Conservation (phyloP, 129 eudicot species). For the Flaveria robusta region DNA sequence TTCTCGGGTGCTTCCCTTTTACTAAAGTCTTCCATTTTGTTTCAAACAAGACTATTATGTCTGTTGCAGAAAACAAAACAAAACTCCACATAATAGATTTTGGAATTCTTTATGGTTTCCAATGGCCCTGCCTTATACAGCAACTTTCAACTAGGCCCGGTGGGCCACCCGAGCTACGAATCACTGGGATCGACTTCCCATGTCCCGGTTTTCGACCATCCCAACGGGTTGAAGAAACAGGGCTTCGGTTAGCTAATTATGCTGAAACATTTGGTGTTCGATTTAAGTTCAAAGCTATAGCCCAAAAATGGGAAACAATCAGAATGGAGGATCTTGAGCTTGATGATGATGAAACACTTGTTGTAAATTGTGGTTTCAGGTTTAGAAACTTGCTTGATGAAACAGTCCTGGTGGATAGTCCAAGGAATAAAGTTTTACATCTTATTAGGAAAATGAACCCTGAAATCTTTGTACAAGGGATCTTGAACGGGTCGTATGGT, state of each 20-base stretch:
- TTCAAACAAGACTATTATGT: constrained; percentile 59
- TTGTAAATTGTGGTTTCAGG: constrained; percentile 57
- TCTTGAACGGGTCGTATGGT: constrained; percentile 63
- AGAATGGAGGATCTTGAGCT: constrained; percentile 62
- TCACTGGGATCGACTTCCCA: constrained; percentile 80
- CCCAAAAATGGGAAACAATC: constrained; percentile 81
- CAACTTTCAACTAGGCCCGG: constrained; percentile 62
- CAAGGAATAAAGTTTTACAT: constrained; percentile 59
- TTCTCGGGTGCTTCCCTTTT: constrained; percentile 60
- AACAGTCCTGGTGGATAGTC: constrained; percentile 69
- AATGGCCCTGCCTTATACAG: constrained; percentile 73
- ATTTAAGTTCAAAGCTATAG: constrained; percentile 68
- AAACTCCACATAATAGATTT: constrained; percentile 71
- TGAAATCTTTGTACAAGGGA: constrained; percentile 58
- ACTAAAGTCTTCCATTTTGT: constrained; percentile 60
- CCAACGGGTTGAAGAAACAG: constrained; percentile 79
- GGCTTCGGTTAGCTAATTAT: constrained; percentile 63
- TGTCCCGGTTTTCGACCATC: constrained; percentile 78
- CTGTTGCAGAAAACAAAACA: constrained; percentile 45
- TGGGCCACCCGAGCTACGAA: constrained; percentile 74
- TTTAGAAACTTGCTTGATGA: constrained; percentile 70
- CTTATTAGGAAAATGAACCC: constrained; percentile 64
- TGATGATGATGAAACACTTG: constrained; percentile 57
- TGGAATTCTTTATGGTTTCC: constrained; percentile 77
- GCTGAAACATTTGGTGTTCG: constrained; percentile 65